Conservation (phyloP, 2,329 filamentous ascomycete species). For the Colletotrichum euphorbiae region DNA sequence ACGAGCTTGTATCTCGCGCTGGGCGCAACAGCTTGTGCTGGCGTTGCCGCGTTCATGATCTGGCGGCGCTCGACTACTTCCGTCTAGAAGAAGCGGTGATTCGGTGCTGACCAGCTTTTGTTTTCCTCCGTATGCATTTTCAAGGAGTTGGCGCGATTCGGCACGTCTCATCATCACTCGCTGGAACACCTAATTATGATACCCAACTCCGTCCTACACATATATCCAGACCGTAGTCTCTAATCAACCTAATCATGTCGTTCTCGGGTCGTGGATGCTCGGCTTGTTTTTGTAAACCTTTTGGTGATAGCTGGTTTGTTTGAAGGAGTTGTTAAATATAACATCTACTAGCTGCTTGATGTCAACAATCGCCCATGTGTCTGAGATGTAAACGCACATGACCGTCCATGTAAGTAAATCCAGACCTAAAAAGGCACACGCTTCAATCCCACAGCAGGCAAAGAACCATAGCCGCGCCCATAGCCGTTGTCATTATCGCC, state of each 20-base stretch:
- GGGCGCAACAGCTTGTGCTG: constrained; percentile 76
- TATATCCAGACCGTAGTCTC: constrained; percentile 23
- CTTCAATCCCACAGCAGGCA: too few relatives aligned
- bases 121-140: constrained; percentile 22
- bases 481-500: too few relatives aligned
- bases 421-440: too few relatives aligned
- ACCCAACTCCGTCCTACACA: constrained; percentile 39
- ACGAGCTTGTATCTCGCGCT: constrained; percentile 88
- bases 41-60: constrained; percentile 73
- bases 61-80: constrained; percentile 69
- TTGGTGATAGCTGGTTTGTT: not conserved
- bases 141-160: constrained; percentile 32
- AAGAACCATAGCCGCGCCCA: too few relatives aligned
- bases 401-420: too few relatives aligned
- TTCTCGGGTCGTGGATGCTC: not conserved
- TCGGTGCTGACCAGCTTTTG: not conserved
- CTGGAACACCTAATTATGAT: constrained; percentile 36
- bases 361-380: too few relatives aligned
- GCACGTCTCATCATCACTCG: constrained; percentile 12
- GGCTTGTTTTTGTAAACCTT: not conserved
- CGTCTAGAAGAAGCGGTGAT: constrained; percentile 41
- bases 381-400: too few relatives aligned
- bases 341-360: too few relatives aligned
- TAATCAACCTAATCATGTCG: constrained; percentile 31
- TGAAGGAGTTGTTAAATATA: not conserved